phyloP scores from a whole-genome alignment of 768 basidiomycete species.

The Russula olivacea region DNA sequence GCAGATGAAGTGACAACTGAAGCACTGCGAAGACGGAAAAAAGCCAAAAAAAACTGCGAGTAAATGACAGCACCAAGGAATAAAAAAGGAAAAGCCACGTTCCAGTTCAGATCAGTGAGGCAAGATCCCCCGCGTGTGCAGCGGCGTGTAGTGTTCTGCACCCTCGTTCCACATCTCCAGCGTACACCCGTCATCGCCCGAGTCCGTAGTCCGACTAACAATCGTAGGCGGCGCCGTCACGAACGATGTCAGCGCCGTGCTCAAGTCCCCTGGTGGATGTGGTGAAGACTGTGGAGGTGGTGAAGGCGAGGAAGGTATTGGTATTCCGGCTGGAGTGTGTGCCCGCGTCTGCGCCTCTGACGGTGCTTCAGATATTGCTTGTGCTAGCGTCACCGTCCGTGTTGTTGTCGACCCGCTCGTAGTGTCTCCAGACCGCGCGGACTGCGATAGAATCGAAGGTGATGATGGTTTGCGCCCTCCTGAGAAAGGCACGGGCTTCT shows the following conservation, averaged over 20 bases:
- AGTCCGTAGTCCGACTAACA: not conserved
- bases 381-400: not conserved
- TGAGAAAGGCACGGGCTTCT: slow-evolving; percentile 31
- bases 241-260: not conserved
- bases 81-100: too few species aligned
- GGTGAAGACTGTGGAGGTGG: not conserved
- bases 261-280: not conserved
- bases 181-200: not conserved
- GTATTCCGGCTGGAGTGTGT: not conserved
- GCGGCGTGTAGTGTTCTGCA: not conserved
- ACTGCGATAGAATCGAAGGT: slow-evolving; percentile 26
- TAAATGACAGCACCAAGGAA: too few species aligned
- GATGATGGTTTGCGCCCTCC: slow-evolving; percentile 52
- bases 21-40: too few species aligned
- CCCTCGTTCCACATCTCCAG: not conserved
- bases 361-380: not conserved
- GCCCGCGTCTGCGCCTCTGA: slow-evolving; percentile 24
- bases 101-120: not conserved
- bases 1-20: too few species aligned
- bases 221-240: not conserved
- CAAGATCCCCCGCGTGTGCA: not conserved
- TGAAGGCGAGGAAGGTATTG: not conserved
- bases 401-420: slow-evolving; percentile 13
- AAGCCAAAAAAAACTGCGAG: too few species aligned
- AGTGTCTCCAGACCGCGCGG: slow-evolving; percentile 21